Evolutionary conservation across 1,284 basidiomycete genomes (phyloP).

Genomic region (Pyrrhoderma lamaoense): DNA sequence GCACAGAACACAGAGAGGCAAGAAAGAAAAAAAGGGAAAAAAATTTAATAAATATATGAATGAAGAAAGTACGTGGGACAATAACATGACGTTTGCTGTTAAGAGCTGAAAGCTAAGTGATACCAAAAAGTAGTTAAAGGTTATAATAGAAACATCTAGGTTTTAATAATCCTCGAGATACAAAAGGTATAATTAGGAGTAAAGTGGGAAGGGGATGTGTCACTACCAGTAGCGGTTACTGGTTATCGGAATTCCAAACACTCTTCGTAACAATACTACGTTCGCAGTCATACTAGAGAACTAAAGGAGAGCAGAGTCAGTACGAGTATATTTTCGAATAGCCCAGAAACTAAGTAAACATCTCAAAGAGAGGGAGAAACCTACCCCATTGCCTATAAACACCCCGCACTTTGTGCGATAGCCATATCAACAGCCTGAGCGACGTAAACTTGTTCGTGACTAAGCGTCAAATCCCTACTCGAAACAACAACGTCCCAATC

Average conservation of each 20-base stretch:
- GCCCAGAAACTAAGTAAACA: background rate
- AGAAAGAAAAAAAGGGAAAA: no score
- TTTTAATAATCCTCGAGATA: no score
- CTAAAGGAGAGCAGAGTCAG: slow-evolving; percentile 14
- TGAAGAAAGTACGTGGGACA: no score
- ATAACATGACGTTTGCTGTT: no score
- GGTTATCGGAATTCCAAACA: background rate
- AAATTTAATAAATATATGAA: no score
- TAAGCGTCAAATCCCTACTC: slow-evolving; percentile 21
- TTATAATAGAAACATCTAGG: no score
- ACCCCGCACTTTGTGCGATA: slow-evolving; percentile 33
- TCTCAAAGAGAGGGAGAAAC: slow-evolving; percentile 17
- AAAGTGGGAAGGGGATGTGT: no score
- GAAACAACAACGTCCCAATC: slow-evolving; percentile 19
- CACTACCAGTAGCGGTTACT: slow-evolving; percentile 14
- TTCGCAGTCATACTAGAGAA: slow-evolving; percentile 27
- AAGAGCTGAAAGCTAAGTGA: no score
- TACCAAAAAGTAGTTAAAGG: no score
- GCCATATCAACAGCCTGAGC: slow-evolving; percentile 35
- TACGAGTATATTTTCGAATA: background rate
- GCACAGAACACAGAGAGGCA: no score
- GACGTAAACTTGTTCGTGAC: slow-evolving; percentile 28
- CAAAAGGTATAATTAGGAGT: no score
- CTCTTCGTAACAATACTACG: slow-evolving; percentile 25
- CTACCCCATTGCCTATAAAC: slow-evolving; percentile 39